Conservation (phyloP, 179 eudicot species). For the Beta lomatogona region DNA sequence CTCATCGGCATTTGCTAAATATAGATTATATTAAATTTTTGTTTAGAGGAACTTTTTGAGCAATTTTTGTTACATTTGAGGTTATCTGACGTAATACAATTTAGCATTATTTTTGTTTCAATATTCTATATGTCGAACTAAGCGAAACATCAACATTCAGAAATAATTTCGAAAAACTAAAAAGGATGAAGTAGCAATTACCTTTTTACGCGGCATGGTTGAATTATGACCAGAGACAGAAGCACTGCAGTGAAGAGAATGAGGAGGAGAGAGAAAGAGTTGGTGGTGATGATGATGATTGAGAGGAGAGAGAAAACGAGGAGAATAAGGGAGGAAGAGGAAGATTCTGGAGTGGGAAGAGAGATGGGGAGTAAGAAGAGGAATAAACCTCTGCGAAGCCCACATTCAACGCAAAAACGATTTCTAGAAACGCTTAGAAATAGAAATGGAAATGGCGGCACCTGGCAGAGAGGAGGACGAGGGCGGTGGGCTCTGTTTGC, state of each 20-base stretch:
- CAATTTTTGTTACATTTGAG: no score
- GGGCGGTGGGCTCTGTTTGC: no score
- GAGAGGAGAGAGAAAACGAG: conserved; percentile 18
- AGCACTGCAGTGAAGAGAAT: background rate
- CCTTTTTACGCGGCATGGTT: conserved; percentile 44
- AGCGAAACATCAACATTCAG: no score
- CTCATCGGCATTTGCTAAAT: no score
- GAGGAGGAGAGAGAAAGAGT: background rate
- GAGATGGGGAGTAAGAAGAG: conserved; percentile 19
- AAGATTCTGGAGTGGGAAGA: conserved; percentile 28
- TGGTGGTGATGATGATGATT: background rate
- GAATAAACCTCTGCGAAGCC: conserved; percentile 33
- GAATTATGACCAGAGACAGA: background rate
- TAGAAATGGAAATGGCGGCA: no score
- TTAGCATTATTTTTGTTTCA: no score
- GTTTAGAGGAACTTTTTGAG: no score
- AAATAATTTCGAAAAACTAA: background rate
- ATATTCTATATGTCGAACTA: no score
- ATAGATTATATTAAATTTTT: no score
- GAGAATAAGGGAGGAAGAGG: conserved; percentile 12
- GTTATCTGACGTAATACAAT: no score
- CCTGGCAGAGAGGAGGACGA: no score
- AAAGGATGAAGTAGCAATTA: conserved; percentile 6
- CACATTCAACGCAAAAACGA: conserved; percentile 37
- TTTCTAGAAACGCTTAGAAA: no score